A percentile compares a stretch with the other conserved stretches of the same genome.
Evolutionary conservation across 2,329 filamentous ascomycete genomes (phyloP).

Genomic region (Cercospora janseana): DNA sequence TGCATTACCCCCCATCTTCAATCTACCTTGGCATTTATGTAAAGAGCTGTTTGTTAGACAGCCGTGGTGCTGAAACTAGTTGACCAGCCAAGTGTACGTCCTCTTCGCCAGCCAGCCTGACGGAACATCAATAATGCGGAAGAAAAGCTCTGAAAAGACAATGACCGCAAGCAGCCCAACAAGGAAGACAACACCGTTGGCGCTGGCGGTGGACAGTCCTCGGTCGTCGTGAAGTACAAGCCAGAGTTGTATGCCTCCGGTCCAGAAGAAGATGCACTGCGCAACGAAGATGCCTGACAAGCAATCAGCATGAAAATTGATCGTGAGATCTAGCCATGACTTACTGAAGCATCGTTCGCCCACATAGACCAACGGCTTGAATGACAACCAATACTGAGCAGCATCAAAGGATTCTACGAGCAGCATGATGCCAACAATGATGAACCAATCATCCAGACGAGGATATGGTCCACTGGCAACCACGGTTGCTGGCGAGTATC

Average conservation of each 20-base stretch:
- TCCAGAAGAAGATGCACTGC: conserved; percentile 34
- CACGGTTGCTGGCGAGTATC: conserved; percentile 17
- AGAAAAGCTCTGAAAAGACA: conserved; percentile 29
- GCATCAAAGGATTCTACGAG: conserved; percentile 25
- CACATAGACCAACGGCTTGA: conserved; percentile 27
- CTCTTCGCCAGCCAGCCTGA: conserved; percentile 28
- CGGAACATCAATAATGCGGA: conserved; percentile 30
- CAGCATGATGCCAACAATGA: conserved; percentile 32
- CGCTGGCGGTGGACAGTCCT: conserved; percentile 19
- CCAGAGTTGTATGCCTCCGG: conserved; percentile 34
- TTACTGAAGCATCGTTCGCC: conserved; percentile 35
- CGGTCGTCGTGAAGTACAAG: conserved; percentile 24
- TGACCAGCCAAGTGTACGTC: conserved; percentile 28
- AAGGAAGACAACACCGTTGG: conserved; percentile 32
- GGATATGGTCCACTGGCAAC: conserved; percentile 29
- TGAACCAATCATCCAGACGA: conserved; percentile 33
- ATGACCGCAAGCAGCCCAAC: conserved; percentile 22
- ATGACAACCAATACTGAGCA: conserved; percentile 26
- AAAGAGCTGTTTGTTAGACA: too few relatives aligned
- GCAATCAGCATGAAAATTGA: conserved; percentile 2
- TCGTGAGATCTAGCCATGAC: neutral
- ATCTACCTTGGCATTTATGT: too few relatives aligned
- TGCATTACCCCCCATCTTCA: too few relatives aligned
- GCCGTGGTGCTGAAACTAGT: too few relatives aligned
- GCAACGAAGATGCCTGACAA: conserved; percentile 32